Evolutionary conservation across 2,329 filamentous ascomycete genomes (phyloP), one percentile per base, ranked within the genome.

Genomic region (Ascochyta fabae): DNA sequence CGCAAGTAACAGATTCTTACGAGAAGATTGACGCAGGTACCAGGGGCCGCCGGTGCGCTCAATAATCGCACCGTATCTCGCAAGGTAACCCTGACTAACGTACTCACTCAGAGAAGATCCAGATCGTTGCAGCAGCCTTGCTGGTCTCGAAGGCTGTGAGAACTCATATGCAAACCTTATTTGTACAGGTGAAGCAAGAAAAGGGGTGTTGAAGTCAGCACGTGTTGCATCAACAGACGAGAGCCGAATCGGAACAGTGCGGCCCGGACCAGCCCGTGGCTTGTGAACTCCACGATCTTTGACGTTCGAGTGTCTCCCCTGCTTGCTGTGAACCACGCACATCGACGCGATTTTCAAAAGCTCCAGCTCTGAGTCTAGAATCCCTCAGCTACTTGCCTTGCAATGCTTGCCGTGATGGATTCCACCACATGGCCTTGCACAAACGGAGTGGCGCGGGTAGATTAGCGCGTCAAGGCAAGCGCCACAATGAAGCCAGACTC

Each of bases 401-500:
- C 27, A 9, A 19, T 7, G 8, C 4, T 7, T 8, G 6, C 19
- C 19, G 34, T 33, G 39, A 44, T 2, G 40, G 16, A 45, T 31
- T 39, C 51, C 45, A 48, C 33, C 39, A 34, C 12, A 2, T n/a
- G 1, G 27, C 12, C 26, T 34, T 40, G 19, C 39, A 45, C 44
- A 45, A 35, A 27, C 39, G 40, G 19, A 34, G 31, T 22, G 51
- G 39, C 40, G 5, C 27, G 27, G 19, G 26, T 9, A 22, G 27
- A 9, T 22, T 48, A 54, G 51, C 51, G 44, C 27, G 16, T n/a
- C 12, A 10, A 39, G 29, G 22, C 27, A 22, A 16, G 26, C 51
- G 51, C 51, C 45, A 54, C 51, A 54, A 40, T 40, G 33, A 22
- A 54, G 40, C 45, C 45, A 54, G 50, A 47, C 26, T 27, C 26